Evolutionary conservation across 2,329 filamentous ascomycete species (phyloP), one percentile per base, ranked within the genome.

Genomic region (Xylaria sp.): DNA sequence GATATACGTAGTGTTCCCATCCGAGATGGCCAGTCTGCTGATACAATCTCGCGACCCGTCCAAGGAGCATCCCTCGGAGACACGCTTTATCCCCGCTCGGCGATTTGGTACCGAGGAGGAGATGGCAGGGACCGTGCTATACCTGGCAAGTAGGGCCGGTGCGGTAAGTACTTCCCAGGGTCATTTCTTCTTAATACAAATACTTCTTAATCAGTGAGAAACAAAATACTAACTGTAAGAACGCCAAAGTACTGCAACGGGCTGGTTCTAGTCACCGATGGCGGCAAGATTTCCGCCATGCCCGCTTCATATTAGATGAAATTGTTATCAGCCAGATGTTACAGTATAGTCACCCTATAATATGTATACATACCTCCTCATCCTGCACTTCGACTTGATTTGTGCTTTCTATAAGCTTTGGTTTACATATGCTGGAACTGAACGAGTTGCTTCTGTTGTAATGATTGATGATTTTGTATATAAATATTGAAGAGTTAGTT

Each of bases 71-170:
- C 63, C 60, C 1, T 70, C 72, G 1, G 58, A 78, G 12, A 58
- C 44, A 1, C 58, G 18, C 9, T 78, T 71, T 44, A 77, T 78
- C 35, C 75, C 76, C 1, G 72, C 73, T 13, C 71, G 71, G 9
- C 74, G 74, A 6, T 77, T 75, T 29, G 77, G 77, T 29, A 66
- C 70, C 9, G 73, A 76, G 12, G 75, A 78, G 63, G 77, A 78
- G 21, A 78, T 78, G 75, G 73, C 69, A 9, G 77, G 77, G 1
- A 71, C 68, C 8, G 50, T 75, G 9, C 70, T 78, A 5, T 78
- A 78, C 59, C 66, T 78, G n/a, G 76, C 75, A 2, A 75, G 76
- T 44, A 73, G 73, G 42, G 76, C 77, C 13, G 76, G 77, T 5
- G 70, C 75, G 40, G 67, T 69, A 21, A 69, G 67, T 61, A 51